These are phyloP conservation scores for Tolypocladium tundrense DNA, from an alignment of 2,329 filamentous ascomycete species.

Conservation along the genomic window DNA sequence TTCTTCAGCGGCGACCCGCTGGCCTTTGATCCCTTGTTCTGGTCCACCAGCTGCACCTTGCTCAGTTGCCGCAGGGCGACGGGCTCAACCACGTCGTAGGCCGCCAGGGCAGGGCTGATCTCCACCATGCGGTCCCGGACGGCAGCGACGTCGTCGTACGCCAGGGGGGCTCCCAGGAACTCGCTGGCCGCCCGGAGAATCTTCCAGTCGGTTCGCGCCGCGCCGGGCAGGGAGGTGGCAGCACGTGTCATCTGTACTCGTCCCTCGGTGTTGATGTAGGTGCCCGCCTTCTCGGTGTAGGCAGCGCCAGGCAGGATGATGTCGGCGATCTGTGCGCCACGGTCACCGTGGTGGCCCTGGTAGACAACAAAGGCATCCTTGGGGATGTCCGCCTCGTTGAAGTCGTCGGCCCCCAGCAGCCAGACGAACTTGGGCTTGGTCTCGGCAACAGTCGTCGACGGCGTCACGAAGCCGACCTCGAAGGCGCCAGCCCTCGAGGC, in stretches of 20 bases:
- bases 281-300: constrained; percentile 94
- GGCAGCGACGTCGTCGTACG: constrained; percentile 85
- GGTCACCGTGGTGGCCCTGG: constrained; percentile 96
- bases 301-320: constrained; percentile 88
- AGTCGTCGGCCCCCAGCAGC: constrained; percentile 92
- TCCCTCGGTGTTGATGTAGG: constrained; percentile 96
- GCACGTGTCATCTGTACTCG: constrained; percentile 89
- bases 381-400: constrained; percentile 75
- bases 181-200: constrained; percentile 89
- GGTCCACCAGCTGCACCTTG: constrained; percentile 91
- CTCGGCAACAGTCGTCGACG: constrained; percentile 69
- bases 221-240: constrained; percentile 80
- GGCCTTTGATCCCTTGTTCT: constrained; percentile 80
- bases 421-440: constrained; percentile 91
- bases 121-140: constrained; percentile 90
- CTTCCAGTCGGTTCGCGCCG: constrained; percentile 95
- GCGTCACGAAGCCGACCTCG: constrained; percentile 88
- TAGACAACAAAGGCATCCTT: constrained; percentile 96
- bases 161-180: constrained; percentile 76
- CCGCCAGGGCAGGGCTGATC: constrained; percentile 80
- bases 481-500: constrained; percentile 90
- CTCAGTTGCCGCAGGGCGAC: constrained; percentile 63
- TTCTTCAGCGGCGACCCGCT: constrained; percentile 68
- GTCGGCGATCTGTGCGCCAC: constrained; percentile 84
- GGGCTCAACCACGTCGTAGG: constrained; percentile 86